Evolutionary conservation across 192 early-diverging fungal genomes (phyloP), one percentile per base, ranked within the genome.

Genomic region (Umbelopsis sp.): DNA sequence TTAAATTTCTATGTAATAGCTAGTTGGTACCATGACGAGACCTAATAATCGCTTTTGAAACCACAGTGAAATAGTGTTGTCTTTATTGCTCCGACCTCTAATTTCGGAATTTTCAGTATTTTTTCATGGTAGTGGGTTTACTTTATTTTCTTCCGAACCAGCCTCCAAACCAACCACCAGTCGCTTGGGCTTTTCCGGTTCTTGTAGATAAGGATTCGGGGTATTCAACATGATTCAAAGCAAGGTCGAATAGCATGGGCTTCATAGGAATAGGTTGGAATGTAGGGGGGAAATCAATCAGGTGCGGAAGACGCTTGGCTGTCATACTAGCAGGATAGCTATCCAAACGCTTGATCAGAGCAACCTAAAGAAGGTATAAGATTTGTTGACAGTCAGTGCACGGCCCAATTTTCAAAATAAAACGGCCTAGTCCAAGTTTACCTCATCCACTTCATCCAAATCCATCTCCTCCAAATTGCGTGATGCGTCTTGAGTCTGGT

Each of bases 191-290:
- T 47, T 73, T 77, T 25, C 62, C 71, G 2, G 68, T 38, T 24
- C 71, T 50, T 32, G 70, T 68, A 25, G 56, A 41, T 11, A 74
- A 38, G 43, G 69, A 45, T 22, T 65, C 59, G 7, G 87, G 85
- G 65, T 85, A 93, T 29, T 91, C 82, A 53, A 94, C 80, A 38
- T 85, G 80, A 74, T 89, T 91, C 72, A 80, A 89, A 3, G 92
- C 91, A 45, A 94, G 79, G 69, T 94, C 93, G 83, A 92, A 92
- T 71, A 92, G 92, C 43, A 94, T 70, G 1, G 93, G 93, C 74
- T 94, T 94, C 26, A 81, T 81, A 3, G 90, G 83, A 49, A 91
- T 86, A 22, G 90, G 84, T 50, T 83, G 71, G 45, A 92, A 79
- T 43, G 66, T 25, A 8, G 93, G 91, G 11, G 91, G 91, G 65